Base-by-base conservation (phyloP, 306 rosid species). In the Biancaea sappan region DNA sequence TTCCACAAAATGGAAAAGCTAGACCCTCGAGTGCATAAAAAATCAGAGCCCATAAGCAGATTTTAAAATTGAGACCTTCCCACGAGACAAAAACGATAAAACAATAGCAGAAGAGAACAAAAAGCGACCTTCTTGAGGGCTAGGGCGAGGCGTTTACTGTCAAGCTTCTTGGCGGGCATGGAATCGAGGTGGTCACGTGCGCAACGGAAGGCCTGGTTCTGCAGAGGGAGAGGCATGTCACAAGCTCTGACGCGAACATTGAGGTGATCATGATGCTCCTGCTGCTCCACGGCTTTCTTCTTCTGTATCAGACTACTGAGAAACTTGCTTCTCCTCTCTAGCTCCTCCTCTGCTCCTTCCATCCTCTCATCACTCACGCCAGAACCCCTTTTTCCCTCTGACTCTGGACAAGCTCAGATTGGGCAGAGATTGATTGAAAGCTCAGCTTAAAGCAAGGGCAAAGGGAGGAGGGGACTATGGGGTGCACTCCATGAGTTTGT, bases 321-420 rank as follows among this genome's bases (percentile, higher is more conserved):
- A 61, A 94, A 94, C 86, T 75, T 88, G 87, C 93, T 91, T 59
- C 97, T 79, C 77, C 92, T 87, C 88, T 94, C 98, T 69, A 94
- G 80, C 88, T 94, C 98, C 85, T 73, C 71, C 78, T 88, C 97
- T 37, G 93, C 97, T 69, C 85, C 91, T 34, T 87, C 92, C 93
- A 91, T 71, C 50, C 81, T 76, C 79, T 65, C 91, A 80, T 79
- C 72, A 65, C 44, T 84, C 68, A 25, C 75, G 35, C 37, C 8
- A 56, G 6, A 2, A 57, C 28, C 61, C 65, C 32, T 54, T 56
- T 75, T 65, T 18, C 51, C 41, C 44, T 40, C 37, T 58, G 54
- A 26, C 53, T 57, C 79, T 11, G 38, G 3, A 9, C 22, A 52
- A 22, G 32, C 19, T 56, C 14, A 58, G 62, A 48, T 43, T 40